These are phyloP conservation scores for Trichoderma breve DNA, from an alignment of 2,329 filamentous ascomycete species.

Conservation along the genomic window DNA sequence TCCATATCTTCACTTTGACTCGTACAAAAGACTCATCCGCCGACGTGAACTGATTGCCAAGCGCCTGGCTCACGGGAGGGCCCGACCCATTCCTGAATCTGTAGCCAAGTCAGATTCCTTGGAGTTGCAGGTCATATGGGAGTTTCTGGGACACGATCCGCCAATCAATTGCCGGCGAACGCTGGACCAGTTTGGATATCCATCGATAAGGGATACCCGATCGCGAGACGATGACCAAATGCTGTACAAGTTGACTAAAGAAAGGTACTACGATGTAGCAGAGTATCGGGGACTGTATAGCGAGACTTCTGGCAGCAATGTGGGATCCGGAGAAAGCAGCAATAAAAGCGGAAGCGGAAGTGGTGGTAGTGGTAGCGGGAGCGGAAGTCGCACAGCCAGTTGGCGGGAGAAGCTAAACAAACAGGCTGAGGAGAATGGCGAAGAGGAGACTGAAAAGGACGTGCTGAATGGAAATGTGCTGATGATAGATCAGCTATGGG, in stretches of 20 bases:
- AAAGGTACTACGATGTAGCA: constrained; percentile 32
- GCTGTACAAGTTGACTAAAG: constrained; percentile 63
- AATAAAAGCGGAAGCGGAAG: constrained; percentile 30
- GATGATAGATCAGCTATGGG: constrained; percentile 68
- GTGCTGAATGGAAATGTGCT: constrained; percentile 56
- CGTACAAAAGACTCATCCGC: constrained; percentile 56
- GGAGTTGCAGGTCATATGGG: constrained; percentile 61
- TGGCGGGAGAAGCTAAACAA: constrained; percentile 29
- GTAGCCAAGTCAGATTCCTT: constrained; percentile 55
- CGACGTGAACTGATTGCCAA: constrained; percentile 55
- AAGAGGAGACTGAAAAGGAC: constrained; percentile 33
- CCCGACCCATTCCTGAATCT: constrained; percentile 53
- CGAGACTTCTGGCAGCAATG: constrained; percentile 31
- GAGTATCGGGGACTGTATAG: constrained; percentile 28
- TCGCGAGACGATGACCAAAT: constrained; percentile 65
- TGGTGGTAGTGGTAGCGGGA: constrained; percentile 30
- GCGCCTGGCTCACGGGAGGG: constrained; percentile 52
- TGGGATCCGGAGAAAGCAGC: constrained; percentile 12
- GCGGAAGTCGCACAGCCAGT: constrained; percentile 28
- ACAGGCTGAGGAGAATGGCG: constrained; percentile 22
- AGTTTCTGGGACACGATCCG: constrained; percentile 59
- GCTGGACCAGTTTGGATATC: constrained; percentile 63
- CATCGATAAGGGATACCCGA: constrained; percentile 58
- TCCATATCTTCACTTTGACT: constrained; percentile 64
- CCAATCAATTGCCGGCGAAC: constrained; percentile 61